Evolutionary conservation across 1,284 basidiomycete genomes (phyloP).

Genomic region (Puccinia triticina): DNA sequence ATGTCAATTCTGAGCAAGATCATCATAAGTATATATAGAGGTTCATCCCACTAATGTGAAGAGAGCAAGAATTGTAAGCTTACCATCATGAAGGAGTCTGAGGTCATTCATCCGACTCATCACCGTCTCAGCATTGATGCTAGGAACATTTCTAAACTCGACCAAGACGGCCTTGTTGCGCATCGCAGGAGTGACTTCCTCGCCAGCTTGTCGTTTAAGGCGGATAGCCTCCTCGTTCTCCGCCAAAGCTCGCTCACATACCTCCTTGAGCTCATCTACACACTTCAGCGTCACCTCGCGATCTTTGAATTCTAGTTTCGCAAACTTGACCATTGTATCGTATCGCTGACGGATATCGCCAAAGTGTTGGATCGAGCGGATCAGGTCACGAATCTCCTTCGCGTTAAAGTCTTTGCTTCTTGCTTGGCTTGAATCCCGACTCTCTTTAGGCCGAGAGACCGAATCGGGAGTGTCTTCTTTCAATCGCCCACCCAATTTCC

Average conservation of each 20-base stretch:
- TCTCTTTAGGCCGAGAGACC: constrained; percentile 59
- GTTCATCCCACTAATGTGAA: not conserved
- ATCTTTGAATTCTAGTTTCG: constrained; percentile 95
- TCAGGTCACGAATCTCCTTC: constrained; percentile 91
- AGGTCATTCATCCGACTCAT: constrained; percentile 87
- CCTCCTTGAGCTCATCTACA: constrained; percentile 86
- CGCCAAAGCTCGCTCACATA: constrained; percentile 80
- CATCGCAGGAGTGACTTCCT: constrained; percentile 66
- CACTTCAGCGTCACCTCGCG: constrained; percentile 86
- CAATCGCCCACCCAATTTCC: constrained; percentile 18
- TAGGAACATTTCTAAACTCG: constrained; percentile 81
- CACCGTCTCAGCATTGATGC: constrained; percentile 97
- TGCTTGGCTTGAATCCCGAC: constrained; percentile 28
- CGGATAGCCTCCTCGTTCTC: constrained; percentile 81
- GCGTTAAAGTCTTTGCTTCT: constrained; percentile 93
- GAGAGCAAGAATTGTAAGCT: not conserved
- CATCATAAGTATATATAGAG: not conserved
- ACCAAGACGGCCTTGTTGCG: constrained; percentile 95
- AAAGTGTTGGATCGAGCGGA: constrained; percentile 94
- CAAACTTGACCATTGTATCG: constrained; percentile 86
- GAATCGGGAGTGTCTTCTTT: constrained; percentile 67
- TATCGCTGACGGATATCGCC: constrained; percentile 94
- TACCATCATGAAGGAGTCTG: constrained; percentile 75
- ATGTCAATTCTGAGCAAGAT: constrained; percentile 36
- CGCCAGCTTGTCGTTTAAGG: constrained; percentile 74